These are phyloP conservation scores for Sporothrix curviconia DNA, from an alignment of 2,329 filamentous ascomycete genomes.

Conservation along the genomic window DNA sequence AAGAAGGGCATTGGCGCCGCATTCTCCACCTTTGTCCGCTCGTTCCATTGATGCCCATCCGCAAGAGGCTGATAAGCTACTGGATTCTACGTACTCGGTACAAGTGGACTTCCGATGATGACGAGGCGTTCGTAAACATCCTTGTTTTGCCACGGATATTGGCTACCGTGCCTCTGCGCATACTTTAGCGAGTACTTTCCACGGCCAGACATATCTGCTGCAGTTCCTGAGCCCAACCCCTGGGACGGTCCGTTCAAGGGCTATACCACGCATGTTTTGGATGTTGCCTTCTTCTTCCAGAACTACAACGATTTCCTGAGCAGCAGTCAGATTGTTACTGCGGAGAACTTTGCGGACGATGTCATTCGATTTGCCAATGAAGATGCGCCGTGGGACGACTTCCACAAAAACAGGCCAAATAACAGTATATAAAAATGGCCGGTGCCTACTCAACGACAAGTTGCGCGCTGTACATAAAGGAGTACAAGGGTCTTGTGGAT, in stretches of 20 bases:
- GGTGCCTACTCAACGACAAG: too few species aligned
- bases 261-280: not conserved
- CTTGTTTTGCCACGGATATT: not conserved
- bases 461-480: too few species aligned
- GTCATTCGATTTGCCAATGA: not conserved
- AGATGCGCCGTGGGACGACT: not conserved
- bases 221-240: not conserved
- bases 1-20: not conserved
- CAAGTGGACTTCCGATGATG: not conserved
- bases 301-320: not conserved
- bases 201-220: not conserved
- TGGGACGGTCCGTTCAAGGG: not conserved
- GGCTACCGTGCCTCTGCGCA: not conserved
- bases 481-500: not conserved
- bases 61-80: not conserved
- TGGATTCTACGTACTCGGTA: not conserved
- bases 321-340: not conserved
- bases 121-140: not conserved
- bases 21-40: not conserved
- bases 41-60: not conserved
- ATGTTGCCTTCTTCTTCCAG: not conserved
- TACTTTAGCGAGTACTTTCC: not conserved
- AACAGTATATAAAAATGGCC: too few species aligned
- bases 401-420: too few species aligned
- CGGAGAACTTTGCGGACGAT: not conserved